A percentile compares a stretch with the other conserved stretches of the same genome.
Evolutionary conservation across 352 stramenopile genomes (phyloP).

Genomic region (Globisporangium radiosum): DNA sequence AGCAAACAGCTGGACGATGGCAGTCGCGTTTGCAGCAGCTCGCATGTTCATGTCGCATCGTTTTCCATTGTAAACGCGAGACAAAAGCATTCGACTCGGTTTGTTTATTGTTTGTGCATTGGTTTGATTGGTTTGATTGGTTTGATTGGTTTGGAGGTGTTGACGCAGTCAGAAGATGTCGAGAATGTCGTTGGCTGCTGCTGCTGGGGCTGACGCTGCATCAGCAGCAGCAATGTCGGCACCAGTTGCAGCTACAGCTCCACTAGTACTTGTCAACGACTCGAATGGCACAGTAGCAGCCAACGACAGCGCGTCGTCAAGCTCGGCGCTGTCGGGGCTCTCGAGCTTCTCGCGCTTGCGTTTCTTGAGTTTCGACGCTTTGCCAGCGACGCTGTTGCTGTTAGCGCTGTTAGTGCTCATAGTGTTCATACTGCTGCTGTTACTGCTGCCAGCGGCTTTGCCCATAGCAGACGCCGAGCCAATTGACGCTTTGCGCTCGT

Average conservation of each 20-base stretch:
- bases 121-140: neutral
- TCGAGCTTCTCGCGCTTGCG: constrained; percentile 35
- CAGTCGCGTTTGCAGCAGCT: too few species aligned
- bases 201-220: constrained; percentile 1
- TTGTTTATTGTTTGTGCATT: neutral
- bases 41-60: too few species aligned
- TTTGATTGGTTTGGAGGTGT: too few species aligned
- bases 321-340: constrained; percentile 10
- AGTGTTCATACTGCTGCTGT: too few species aligned
- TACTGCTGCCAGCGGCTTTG: constrained; percentile 11
- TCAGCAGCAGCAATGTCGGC: constrained; percentile 7
- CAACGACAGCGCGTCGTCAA: constrained; percentile 2
- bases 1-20: neutral
- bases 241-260: constrained; percentile 5
- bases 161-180: constrained; percentile 39
- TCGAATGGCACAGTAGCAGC: too few species aligned
- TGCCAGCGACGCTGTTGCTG: constrained; percentile 14
- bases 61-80: too few species aligned
- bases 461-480: constrained; percentile 5
- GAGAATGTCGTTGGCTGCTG: constrained; percentile 39
- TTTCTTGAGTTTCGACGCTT: constrained; percentile 47
- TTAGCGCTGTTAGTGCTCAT: neutral
- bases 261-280: too few species aligned
- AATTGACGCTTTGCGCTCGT: constrained; percentile 14
- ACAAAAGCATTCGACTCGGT: too few species aligned